Conservation (phyloP, 371 early-diverging fungal genomes). For the Mortierella sp. region DNA sequence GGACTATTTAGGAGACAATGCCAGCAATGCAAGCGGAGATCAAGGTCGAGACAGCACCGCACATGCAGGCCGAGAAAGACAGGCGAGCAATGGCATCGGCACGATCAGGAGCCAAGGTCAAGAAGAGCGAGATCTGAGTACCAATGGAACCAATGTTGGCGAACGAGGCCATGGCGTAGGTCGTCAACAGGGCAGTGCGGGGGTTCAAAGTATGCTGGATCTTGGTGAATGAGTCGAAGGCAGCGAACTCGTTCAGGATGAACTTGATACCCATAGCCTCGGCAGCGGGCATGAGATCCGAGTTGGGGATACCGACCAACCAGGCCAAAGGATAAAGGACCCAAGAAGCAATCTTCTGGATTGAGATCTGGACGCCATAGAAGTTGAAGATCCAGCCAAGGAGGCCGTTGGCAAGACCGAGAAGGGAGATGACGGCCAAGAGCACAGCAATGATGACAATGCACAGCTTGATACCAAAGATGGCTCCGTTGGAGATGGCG, state of each 20-base stretch:
- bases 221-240: conserved; percentile 69
- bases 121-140: conserved; percentile 86
- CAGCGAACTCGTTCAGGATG: conserved; percentile 92
- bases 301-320: conserved; percentile 82
- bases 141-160: conserved; percentile 91
- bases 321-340: conserved; percentile 84
- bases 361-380: conserved; percentile 73
- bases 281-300: conserved; percentile 72
- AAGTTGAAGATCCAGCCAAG: conserved; percentile 84
- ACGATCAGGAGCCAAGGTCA: conserved; percentile 86
- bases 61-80: conserved; percentile 84
- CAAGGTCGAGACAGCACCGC: conserved; percentile 86
- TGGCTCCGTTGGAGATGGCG: conserved; percentile 90
- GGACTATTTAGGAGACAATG: conserved; percentile 65
- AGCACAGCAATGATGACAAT: conserved; percentile 83
- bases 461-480: conserved; percentile 81
- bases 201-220: conserved; percentile 47
- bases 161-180: conserved; percentile 91
- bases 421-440: conserved; percentile 79
- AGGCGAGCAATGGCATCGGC: conserved; percentile 79
- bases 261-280: conserved; percentile 88
- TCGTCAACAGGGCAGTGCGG: conserved; percentile 67
- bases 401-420: conserved; percentile 75
- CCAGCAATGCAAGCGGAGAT: conserved; percentile 89
- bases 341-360: conserved; percentile 81